Evolutionary conservation across 2,329 filamentous ascomycete species (phyloP).

Genomic region (Thielaviopsis punctulata): DNA sequence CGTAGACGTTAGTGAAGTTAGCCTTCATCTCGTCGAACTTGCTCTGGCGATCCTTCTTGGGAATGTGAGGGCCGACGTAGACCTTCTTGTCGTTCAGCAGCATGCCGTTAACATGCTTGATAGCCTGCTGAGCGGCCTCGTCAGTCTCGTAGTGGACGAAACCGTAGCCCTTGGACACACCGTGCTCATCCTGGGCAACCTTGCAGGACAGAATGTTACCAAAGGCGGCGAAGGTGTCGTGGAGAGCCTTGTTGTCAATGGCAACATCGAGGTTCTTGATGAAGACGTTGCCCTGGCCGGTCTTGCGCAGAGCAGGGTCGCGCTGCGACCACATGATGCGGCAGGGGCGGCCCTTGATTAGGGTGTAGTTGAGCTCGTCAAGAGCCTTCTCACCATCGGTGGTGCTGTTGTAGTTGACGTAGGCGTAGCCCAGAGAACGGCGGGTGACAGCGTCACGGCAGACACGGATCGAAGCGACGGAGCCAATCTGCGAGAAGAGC

Average conservation of each 20-base stretch:
- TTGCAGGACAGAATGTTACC: conserved; percentile 99
- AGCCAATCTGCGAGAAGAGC: conserved; percentile 98
- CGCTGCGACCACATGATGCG: conserved; percentile 99
- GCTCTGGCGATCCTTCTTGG: conserved; percentile 99
- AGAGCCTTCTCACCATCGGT: conserved; percentile 92
- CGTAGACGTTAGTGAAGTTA: conserved; percentile 99
- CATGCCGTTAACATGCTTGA: conserved; percentile 99
- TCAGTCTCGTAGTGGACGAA: conserved; percentile 99
- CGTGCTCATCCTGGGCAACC: conserved; percentile 92
- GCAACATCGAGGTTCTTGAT: conserved; percentile 99
- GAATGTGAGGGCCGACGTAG: conserved; percentile 96
- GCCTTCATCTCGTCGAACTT: conserved; percentile 99
- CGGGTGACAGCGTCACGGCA: conserved; percentile 98
- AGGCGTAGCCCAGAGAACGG: conserved; percentile 96
- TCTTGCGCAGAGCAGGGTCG: conserved; percentile 97
- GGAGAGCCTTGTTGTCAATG: conserved; percentile 99
- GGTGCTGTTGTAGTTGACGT: conserved; percentile 99
- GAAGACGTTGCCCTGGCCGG: conserved; percentile 97
- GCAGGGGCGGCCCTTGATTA: conserved; percentile 97
- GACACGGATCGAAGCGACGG: conserved; percentile 97
- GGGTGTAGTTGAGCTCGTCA: conserved; percentile 98
- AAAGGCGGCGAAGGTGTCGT: conserved; percentile 97
- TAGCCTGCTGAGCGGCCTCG: conserved; percentile 87
- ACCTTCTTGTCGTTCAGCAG: conserved; percentile 99
- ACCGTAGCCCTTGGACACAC: conserved; percentile 95